A percentile compares a stretch with the other conserved stretches of the same genome.
Evolutionary conservation across 2,329 filamentous ascomycete genomes (phyloP).

Genomic region (Claviceps fusiformis): DNA sequence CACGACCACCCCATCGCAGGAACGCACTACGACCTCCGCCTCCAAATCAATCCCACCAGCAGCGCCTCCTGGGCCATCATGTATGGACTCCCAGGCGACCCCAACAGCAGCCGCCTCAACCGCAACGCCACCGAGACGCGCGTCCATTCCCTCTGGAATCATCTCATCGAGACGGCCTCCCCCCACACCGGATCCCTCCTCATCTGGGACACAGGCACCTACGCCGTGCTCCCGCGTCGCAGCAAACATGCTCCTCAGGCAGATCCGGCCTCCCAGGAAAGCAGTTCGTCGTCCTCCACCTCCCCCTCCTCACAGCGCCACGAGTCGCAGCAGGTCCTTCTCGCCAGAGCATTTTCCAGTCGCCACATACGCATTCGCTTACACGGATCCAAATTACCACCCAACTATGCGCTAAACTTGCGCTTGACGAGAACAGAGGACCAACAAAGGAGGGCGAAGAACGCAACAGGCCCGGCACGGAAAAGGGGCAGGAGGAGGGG

Average conservation of each 20-base stretch:
- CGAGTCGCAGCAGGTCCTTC: constrained; percentile 29
- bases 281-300: constrained; percentile 5
- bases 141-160: constrained; percentile 47
- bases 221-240: constrained; percentile 34
- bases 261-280: constrained; percentile 19
- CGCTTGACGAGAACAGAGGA: constrained; percentile 36
- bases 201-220: constrained; percentile 50
- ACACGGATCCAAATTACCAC: constrained; percentile 38
- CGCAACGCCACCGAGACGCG: constrained; percentile 49
- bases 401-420: constrained; percentile 38
- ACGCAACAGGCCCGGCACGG: not conserved
- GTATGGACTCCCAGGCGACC: constrained; percentile 47
- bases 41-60: constrained; percentile 56
- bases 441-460: constrained; percentile 16
- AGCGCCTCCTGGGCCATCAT: constrained; percentile 52
- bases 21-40: constrained; percentile 53
- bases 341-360: constrained; percentile 36
- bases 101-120: constrained; percentile 38
- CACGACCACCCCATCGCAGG: constrained; percentile 60
- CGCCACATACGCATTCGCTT: constrained; percentile 44
- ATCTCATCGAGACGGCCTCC: constrained; percentile 46
- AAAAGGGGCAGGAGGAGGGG: not conserved
- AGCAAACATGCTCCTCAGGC: constrained; percentile 13
- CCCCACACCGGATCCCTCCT: constrained; percentile 40
- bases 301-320: constrained; percentile 4